phyloP scores from a whole-genome alignment of 495 filamentous ascomycete genomes.

The Tuber borchii region DNA sequence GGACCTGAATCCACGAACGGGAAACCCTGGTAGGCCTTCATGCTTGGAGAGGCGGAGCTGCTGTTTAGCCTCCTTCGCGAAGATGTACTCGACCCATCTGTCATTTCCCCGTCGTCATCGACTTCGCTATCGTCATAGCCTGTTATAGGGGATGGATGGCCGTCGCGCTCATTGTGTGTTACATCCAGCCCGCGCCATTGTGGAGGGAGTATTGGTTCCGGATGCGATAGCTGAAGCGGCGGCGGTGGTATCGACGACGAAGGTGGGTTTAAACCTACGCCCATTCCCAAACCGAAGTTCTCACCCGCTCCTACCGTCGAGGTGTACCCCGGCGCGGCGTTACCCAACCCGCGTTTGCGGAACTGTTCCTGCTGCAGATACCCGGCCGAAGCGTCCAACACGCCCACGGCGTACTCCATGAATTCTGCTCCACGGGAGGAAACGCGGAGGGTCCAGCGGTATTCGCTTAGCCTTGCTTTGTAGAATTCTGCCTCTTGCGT shows the following conservation, averaged over 20 bases:
- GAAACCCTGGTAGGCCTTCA: constrained; percentile 34
- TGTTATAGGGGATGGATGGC: constrained; percentile 31
- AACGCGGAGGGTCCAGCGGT: constrained; percentile 87
- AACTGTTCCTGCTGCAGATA: constrained; percentile 40
- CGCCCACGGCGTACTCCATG: constrained; percentile 66
- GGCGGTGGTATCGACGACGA: constrained; percentile 19
- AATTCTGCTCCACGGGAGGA: constrained; percentile 74
- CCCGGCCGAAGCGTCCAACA: constrained; percentile 52
- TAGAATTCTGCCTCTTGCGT: constrained; percentile 96
- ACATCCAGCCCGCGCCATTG: constrained; percentile 27
- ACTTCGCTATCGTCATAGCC: constrained; percentile 23
- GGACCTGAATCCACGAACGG: constrained; percentile 32
- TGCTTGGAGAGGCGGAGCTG: constrained; percentile 31
- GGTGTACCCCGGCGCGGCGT: constrained; percentile 21
- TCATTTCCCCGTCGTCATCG: constrained; percentile 32
- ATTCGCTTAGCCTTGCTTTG: constrained; percentile 73
- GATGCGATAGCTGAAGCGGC: constrained; percentile 16
- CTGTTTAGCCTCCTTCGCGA: constrained; percentile 25
- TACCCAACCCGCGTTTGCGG: constrained; percentile 32
- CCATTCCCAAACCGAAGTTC: constrained; percentile 38
- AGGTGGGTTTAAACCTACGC: constrained; percentile 22
- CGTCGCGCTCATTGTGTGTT: constrained; percentile 18
- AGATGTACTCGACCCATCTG: constrained; percentile 32
- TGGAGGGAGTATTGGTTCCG: constrained; percentile 13
- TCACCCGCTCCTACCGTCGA: constrained; percentile 38